Base-by-base conservation (phyloP, 495 filamentous ascomycete species). In the Penicillium bovifimosum region DNA sequence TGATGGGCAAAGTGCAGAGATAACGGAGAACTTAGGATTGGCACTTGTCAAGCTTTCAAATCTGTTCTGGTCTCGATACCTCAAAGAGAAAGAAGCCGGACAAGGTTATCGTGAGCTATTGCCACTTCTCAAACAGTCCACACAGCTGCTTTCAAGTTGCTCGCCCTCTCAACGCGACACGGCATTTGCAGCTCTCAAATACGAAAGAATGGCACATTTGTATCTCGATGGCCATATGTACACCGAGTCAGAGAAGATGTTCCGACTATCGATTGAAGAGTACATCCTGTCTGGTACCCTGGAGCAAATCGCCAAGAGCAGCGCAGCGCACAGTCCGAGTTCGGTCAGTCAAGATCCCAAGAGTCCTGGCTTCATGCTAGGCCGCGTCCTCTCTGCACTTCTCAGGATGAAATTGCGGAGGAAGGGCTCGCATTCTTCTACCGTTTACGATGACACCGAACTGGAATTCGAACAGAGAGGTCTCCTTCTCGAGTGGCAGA, bases 31-130 rank as follows among this genome's bases (percentile, higher is more conserved):
- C 26, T 58, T 60, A 14, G 63, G 63, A 0, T 53, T 58, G 51
- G 64, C 56, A 8, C 55, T 73, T 47, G 73, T 75, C 36, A 66
- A 84, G 62, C 74, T 95, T 27, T 93, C 90, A 0, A 89, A 91
- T 63, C 71, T 90, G 13, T 91, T 90, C 62, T 93, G 87, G 75
- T 74, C 82, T 17, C 79, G 84, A 18, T 79, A 81, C 47, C 61
- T 79, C 33, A 75, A 78, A 52, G 66, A 75, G 13, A 77, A 74
- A 51, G 73, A 76, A 48, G 47, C 55, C 28, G 69, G 70, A 3
- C 69, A 65, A 47, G 60, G 64, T 0, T 58, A 67, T 18, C 66
- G 63, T 7, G 66, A 70, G 14, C 64, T 75, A 13, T 20, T 76
- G 6, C 63, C 68, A 7, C 68, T 75, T 33, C 67, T 85, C 41